A percentile compares a stretch with the other conserved stretches of the same genome.
These are phyloP conservation scores for Phytophthora kernoviae DNA, from an alignment of 352 stramenopile species.

Conservation along the genomic window DNA sequence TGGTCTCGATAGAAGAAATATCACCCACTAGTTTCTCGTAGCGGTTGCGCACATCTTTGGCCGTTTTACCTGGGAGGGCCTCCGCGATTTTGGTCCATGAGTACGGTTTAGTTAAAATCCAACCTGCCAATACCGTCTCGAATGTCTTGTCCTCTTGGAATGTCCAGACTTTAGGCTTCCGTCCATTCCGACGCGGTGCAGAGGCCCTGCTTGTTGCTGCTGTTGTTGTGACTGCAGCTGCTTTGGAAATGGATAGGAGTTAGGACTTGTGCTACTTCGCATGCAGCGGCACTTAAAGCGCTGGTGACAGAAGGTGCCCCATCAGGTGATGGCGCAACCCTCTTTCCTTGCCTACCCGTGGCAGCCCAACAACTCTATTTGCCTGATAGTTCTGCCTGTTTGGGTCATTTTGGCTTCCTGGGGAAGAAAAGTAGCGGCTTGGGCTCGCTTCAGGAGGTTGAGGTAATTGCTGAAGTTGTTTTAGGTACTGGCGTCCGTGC, in stretches of 20 bases:
- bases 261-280: slow-evolving; percentile 30
- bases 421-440: slow-evolving; percentile 22
- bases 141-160: slow-evolving; percentile 87
- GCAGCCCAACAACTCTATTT: background rate
- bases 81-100: slow-evolving; percentile 82
- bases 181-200: slow-evolving; percentile 30
- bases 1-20: slow-evolving; percentile 65
- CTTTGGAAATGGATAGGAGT: background rate
- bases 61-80: slow-evolving; percentile 68
- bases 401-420: slow-evolving; percentile 35
- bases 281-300: slow-evolving; percentile 27
- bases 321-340: background rate
- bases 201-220: slow-evolving; percentile 10
- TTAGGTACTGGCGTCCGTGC: slow-evolving; percentile 76
- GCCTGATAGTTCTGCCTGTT: slow-evolving; percentile 34
- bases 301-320: slow-evolving; percentile 4
- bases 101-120: slow-evolving; percentile 62
- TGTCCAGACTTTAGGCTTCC: slow-evolving; percentile 61
- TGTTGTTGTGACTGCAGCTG: slow-evolving; percentile 1
- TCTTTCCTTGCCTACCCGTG: slow-evolving; percentile 15
- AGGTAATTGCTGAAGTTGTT: slow-evolving; percentile 60
- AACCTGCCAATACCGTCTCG: slow-evolving; percentile 71
- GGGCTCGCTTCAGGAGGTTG: slow-evolving; percentile 12
- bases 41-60: slow-evolving; percentile 67
- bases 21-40: slow-evolving; percentile 85